Conservation (phyloP, 148 eudicot species). For the Camellia sinensis region DNA sequence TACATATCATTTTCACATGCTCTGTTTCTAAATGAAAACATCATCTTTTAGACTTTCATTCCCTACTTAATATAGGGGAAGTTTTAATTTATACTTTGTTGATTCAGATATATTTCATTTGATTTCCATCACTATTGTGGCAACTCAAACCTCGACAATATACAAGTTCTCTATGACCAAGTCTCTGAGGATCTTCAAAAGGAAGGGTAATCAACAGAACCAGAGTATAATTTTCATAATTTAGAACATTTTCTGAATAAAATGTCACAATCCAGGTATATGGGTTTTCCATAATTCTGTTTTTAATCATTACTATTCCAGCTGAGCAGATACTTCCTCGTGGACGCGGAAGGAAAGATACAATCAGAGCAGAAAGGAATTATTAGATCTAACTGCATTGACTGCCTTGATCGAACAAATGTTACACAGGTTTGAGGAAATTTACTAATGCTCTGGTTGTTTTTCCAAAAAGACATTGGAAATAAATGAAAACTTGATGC, state of each 20-base stretch:
- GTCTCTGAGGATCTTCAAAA: conserved; percentile 71
- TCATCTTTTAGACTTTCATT: not conserved
- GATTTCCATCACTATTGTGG: conserved; percentile 75
- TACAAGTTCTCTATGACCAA: conserved; percentile 63
- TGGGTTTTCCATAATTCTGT: no score
- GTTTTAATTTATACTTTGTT: conserved; percentile 11
- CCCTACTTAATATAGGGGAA: no score
- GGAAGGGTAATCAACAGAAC: conserved; percentile 62
- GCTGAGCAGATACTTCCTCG: conserved; percentile 85
- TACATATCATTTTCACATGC: no score
- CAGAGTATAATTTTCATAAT: not conserved
- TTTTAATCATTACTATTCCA: conserved; percentile 25
- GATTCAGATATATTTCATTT: conserved; percentile 75
- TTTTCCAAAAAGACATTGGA: not conserved
- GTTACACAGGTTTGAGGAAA: conserved; percentile 79
- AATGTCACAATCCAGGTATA: conserved; percentile 13
- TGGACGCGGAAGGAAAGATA: conserved; percentile 46
- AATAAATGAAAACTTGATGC: conserved; percentile 5
- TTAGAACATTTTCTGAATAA: conserved; percentile 13
- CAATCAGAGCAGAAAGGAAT: conserved; percentile 75
- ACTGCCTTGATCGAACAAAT: conserved; percentile 97
- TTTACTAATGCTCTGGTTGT: not conserved
- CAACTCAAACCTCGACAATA: conserved; percentile 31
- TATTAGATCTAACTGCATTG: conserved; percentile 90
- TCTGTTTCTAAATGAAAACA: no score